Base-by-base conservation (phyloP, 1,284 basidiomycete species). In the Heterobasidion parviporum region DNA sequence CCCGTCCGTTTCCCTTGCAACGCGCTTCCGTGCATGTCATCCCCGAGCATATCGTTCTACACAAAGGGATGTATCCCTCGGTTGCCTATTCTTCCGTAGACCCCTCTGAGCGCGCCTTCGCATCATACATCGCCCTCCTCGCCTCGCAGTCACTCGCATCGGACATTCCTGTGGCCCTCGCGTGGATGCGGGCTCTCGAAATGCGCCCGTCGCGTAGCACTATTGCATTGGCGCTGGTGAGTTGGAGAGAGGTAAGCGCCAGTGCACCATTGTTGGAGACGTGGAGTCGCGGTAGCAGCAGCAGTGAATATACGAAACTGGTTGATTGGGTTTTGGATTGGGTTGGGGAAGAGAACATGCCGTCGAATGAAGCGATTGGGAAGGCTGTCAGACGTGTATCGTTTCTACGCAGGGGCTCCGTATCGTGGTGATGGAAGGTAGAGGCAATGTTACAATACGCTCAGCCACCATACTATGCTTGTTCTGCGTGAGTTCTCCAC, bases 121-220 rank as follows among this genome's bases (percentile, higher is more conserved):
- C 80, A 32, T 65, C 82, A 8, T 88, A 89, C 64, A 75, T 94
- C 50, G 67, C 75, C 35, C 73, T 94, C 1, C 76, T 91, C 10
- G 82, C 81, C 0, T 67, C 79, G 4, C 75, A 77, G 46, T 66
- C 68, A 1, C 74, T 74, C 1, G 72, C 78, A 3, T 66, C 70
- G 0, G 83, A 89, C 64, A 84, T 94, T 38, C 83, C 90, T 0
- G 73, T 80, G n/a, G 75, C 77, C 2, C 71, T 95, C 1, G 83
- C 80, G 6, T 94, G 91, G 89, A 92, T 92, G 89, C 77, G 79
- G 2, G 72, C 72, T 18, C 64, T 91, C 14, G 68, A 69, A 0
- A 70, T 93, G 12, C 45, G 52, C 26, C 90, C 90, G 0, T 71
- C 71, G 6, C 68, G 65, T 26, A 68, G 73, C 48, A 87, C 86